Conservation (phyloP, 2,329 filamentous ascomycete species). For the Hymenoscyphus linearis region DNA sequence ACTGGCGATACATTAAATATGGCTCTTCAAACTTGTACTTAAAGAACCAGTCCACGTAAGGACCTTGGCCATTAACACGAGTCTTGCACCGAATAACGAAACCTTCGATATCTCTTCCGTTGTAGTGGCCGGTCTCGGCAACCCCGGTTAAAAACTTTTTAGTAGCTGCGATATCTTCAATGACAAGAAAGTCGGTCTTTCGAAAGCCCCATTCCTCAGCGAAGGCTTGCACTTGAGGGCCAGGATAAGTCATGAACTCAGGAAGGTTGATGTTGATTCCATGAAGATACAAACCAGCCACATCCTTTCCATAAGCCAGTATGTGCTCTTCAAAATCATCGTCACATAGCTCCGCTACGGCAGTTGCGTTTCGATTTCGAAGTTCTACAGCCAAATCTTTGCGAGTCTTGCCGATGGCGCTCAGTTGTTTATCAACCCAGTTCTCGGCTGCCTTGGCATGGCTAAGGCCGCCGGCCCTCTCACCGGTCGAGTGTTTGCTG, state of each 20-base stretch:
- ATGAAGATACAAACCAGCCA: constrained; percentile 88
- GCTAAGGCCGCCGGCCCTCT: constrained; percentile 62
- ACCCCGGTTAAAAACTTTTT: constrained; percentile 77
- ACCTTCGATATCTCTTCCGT: constrained; percentile 89
- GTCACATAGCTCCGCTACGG: constrained; percentile 93
- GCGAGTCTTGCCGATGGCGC: constrained; percentile 69
- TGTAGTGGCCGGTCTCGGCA: constrained; percentile 83
- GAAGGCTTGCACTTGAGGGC: constrained; percentile 78
- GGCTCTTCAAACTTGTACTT: constrained; percentile 99
- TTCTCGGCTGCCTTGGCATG: constrained; percentile 80
- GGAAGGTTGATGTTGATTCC: constrained; percentile 96
- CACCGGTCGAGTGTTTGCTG: constrained; percentile 95
- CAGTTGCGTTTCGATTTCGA: constrained; percentile 78
- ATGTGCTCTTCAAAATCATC: constrained; percentile 97
- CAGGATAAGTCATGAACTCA: constrained; percentile 81
- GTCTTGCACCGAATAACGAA: constrained; percentile 90
- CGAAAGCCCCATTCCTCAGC: constrained; percentile 91
- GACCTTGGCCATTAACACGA: constrained; percentile 41
- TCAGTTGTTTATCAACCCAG: constrained; percentile 77
- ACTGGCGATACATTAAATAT: constrained; percentile 97
- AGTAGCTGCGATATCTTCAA: constrained; percentile 68
- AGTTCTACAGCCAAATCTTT: constrained; percentile 73
- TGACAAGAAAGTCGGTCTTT: constrained; percentile 74
- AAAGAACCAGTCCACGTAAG: constrained; percentile 96
- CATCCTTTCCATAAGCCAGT: constrained; percentile 75